These are phyloP conservation scores for Theobroma grandiflorum DNA, from an alignment of 441 rosid genomes.

Conservation along the genomic window DNA sequence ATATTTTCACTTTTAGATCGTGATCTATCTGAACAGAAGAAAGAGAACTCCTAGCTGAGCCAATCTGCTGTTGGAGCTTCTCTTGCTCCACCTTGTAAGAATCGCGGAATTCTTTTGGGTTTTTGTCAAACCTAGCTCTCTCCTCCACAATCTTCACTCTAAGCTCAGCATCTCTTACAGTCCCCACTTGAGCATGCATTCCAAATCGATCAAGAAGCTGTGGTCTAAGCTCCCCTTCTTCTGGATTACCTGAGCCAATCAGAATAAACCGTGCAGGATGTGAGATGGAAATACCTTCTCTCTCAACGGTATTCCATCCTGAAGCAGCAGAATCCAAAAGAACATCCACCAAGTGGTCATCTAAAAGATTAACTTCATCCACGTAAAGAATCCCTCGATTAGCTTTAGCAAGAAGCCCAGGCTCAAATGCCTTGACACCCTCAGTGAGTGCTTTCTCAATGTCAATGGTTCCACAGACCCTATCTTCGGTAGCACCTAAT, in stretches of 20 bases:
- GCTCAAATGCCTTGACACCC: conserved; percentile 98
- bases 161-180: conserved; percentile 90
- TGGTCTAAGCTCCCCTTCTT: conserved; percentile 97
- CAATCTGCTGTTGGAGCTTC: conserved; percentile 81
- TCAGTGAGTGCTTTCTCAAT: conserved; percentile 96
- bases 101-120: conserved; percentile 84
- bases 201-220: conserved; percentile 96
- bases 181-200: conserved; percentile 97
- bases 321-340: conserved; percentile 98
- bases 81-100: conserved; percentile 78
- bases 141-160: conserved; percentile 97
- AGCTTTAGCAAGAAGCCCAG: conserved; percentile 94
- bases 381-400: conserved; percentile 95
- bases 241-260: conserved; percentile 97
- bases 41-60: conserved; percentile 69
- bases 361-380: conserved; percentile 93
- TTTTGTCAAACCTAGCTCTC: conserved; percentile 81
- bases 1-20: conserved; percentile 87
- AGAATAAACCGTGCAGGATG: conserved; percentile 98
- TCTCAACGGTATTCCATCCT: conserved; percentile 97
- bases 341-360: conserved; percentile 96
- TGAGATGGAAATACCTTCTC: conserved; percentile 96
- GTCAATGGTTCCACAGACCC: conserved; percentile 94
- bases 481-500: conserved; percentile 93
- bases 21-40: conserved; percentile 77